Evolutionary conservation across 1,284 basidiomycete genomes (phyloP), one percentile per base, ranked within the genome.

Genomic region (Xerocomus minutiporus): DNA sequence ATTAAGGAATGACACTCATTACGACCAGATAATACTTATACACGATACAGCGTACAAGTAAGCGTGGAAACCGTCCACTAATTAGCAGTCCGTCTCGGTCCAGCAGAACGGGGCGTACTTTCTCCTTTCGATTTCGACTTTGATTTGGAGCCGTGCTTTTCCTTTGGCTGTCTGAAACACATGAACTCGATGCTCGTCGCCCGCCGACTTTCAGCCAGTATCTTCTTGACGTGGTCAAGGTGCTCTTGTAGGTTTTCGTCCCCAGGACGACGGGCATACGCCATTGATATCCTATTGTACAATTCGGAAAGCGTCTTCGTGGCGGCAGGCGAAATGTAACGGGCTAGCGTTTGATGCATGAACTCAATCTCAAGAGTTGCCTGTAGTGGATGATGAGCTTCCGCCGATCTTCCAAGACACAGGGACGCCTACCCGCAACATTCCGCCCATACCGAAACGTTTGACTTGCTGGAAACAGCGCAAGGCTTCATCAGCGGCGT

Each of bases 351-450:
- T 73, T 98, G 96, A 71, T 99, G 95, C 73, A 98, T 84, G 73
- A 98, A 99, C 72, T 99, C 97, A 61, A 98, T 97, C 72, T 99
- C 97, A 29, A 99, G 83, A 2, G 97, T 99, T 2, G 97, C 96
- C 88, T 97, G 62, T 25, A 0, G 15, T n/a, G 13, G 46, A 35
- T 28, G 28, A 38, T 53, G 8, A 56, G 32, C 26, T 38, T 12
- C 13, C 9, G 25, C 7, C 38, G 32, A 29, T 17, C 17, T 26
- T 28, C 49, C 23, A 34, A 54, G 46, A 26, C 42, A 47, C 28
- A 25, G 47, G 9, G 29, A 36, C 36, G 79, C 86, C 58, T 68
- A 94, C 93, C 55, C 91, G 84, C 32, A 99, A 79, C 97, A 99
- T 99, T 11, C 97, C 97, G 43, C 97, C 97, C 84, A 97, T 97